Evolutionary conservation across 306 rosid species (phyloP).

Genomic region (Corylus avellana): DNA sequence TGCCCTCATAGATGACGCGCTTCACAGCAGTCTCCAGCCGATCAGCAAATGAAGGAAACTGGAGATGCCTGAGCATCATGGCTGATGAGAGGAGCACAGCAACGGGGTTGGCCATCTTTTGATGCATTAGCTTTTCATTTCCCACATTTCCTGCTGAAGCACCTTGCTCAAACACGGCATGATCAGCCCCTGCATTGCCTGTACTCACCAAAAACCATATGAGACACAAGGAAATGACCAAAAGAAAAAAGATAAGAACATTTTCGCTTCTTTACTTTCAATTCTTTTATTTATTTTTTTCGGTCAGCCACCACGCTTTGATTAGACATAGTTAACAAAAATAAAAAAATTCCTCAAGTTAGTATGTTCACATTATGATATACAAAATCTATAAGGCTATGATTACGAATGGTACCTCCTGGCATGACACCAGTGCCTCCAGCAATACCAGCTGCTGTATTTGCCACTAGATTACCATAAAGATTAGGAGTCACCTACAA

Average conservation of each 20-base stretch:
- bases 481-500: constrained; percentile 81
- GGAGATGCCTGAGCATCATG: constrained; percentile 90
- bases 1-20: constrained; percentile 60
- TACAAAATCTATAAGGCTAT: neutral
- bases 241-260: neutral
- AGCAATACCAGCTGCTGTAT: constrained; percentile 84
- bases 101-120: constrained; percentile 73
- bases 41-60: constrained; percentile 82
- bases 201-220: neutral
- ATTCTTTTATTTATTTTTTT: neutral
- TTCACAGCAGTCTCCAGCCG: constrained; percentile 78
- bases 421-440: constrained; percentile 90
- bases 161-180: constrained; percentile 89
- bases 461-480: constrained; percentile 83
- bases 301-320: neutral
- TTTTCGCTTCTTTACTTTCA: neutral
- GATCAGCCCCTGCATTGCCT: constrained; percentile 84
- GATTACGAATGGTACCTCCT: constrained; percentile 50
- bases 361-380: neutral
- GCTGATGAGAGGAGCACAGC: constrained; percentile 80
- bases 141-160: constrained; percentile 86
- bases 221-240: neutral
- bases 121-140: constrained; percentile 56
- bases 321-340: neutral
- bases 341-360: neutral